These are phyloP conservation scores for Alternaria novae-zelandiae DNA, from an alignment of 2,329 filamentous ascomycete genomes.

Conservation along the genomic window DNA sequence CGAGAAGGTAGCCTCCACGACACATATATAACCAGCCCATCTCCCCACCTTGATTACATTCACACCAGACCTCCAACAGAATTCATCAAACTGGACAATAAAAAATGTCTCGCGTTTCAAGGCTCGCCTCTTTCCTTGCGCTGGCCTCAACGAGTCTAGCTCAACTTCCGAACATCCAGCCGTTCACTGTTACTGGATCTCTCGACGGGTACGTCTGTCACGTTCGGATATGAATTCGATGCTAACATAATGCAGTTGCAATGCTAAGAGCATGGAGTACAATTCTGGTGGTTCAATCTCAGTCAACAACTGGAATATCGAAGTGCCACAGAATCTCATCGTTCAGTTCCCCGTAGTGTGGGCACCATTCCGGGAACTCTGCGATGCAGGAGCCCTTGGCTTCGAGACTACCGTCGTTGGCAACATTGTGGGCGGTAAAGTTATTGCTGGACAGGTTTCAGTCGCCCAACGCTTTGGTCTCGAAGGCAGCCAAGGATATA, in stretches of 20 bases:
- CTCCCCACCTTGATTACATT: background rate
- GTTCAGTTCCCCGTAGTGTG: slow-evolving; percentile 58
- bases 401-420: slow-evolving; percentile 46
- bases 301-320: slow-evolving; percentile 55
- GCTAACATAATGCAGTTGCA: slow-evolving; percentile 23
- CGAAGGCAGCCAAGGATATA: slow-evolving; percentile 46
- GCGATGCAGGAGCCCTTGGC: slow-evolving; percentile 23
- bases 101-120: slow-evolving; percentile 27
- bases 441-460: slow-evolving; percentile 50
- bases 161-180: slow-evolving; percentile 30
- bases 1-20: background rate
- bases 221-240: background rate
- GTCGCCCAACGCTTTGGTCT: slow-evolving; percentile 46
- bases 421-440: slow-evolving; percentile 46
- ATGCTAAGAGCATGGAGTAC: slow-evolving; percentile 30
- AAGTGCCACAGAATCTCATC: slow-evolving; percentile 58
- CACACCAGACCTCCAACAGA: background rate
- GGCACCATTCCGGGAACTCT: slow-evolving; percentile 50
- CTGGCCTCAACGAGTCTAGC: slow-evolving; percentile 27
- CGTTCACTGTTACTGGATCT: slow-evolving; percentile 36
- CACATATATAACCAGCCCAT: slow-evolving; percentile 16
- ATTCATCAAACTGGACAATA: background rate
- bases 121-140: slow-evolving; percentile 22
- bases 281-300: slow-evolving; percentile 56
- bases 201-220: slow-evolving; percentile 32